Base-by-base conservation (phyloP, 768 basidiomycete genomes). In the Psilocybe cubensis region DNA sequence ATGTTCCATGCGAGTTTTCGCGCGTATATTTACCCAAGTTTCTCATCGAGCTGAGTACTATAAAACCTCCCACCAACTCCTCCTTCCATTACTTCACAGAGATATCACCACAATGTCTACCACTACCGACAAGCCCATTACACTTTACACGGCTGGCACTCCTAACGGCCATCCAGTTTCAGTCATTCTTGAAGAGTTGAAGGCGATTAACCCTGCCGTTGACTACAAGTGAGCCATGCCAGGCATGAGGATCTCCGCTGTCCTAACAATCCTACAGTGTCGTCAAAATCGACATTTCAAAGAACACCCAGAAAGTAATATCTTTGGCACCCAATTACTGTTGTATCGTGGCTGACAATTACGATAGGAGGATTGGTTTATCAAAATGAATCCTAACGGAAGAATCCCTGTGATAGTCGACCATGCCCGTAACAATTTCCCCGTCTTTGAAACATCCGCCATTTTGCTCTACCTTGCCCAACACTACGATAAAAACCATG, bases 401-500 rank as follows among this genome's bases (percentile, higher is more conserved):
- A 70, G 89, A 46, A 91, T 92, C 52, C 89, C 91, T 4, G 79
- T 80, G 24, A 72, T 92, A 31, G 75, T 85, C 31, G 88, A 92
- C 68, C 81, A 78, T 53, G 73, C 77, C 21, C 81, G 84, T 59
- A 76, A 83, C 61, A 73, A 86, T 63, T 92, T 92, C 65, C 62
- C 63, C 5, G 83, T 92, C 35, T 92, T 92, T 62, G 92, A 94
- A 68, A 86, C 84, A 4, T 84, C 88, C 1, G 92, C 93, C 10
- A 94, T 96, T 58, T 72, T 94, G 51, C 72, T 94, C n/a, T 96
- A 91, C 68, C 83, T 96, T 50, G 79, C 79, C 20, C 87, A 92
- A 67, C 84, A 88, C 66, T 94, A 89, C 66, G 94, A 96, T 72
- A 86, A 79, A 62, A 83, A 90, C n/a, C 72, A 80, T 69, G 79